These are phyloP conservation scores for Hibiscus trionum DNA, from an alignment of 345 rosid species.

Conservation along the genomic window DNA sequence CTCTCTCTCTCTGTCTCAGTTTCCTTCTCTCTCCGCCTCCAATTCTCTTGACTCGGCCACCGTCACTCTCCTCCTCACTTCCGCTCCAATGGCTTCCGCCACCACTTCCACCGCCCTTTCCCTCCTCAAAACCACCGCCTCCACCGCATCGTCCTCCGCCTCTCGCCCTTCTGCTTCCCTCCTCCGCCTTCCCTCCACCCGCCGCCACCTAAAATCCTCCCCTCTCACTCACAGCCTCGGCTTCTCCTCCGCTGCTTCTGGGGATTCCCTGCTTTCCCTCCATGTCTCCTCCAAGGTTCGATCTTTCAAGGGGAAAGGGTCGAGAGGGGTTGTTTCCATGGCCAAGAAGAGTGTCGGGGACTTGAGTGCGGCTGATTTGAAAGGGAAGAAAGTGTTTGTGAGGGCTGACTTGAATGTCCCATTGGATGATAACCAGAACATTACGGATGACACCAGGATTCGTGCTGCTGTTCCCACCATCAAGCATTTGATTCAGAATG, in stretches of 20 bases:
- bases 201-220: background rate
- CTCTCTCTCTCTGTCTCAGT: background rate
- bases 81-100: constrained; percentile 13
- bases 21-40: background rate
- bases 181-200: background rate
- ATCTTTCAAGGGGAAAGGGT: background rate
- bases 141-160: background rate
- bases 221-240: background rate
- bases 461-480: background rate
- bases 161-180: background rate
- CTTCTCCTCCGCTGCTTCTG: background rate
- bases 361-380: background rate
- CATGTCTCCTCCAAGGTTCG: background rate
- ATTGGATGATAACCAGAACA: background rate
- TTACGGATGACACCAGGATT: background rate
- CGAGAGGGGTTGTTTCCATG: background rate
- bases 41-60: background rate
- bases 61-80: background rate
- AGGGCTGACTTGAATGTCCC: background rate
- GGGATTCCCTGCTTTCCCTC: background rate
- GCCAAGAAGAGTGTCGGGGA: background rate
- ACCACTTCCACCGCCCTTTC: background rate
- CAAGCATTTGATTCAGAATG: background rate
- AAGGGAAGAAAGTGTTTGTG: background rate
- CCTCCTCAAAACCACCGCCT: background rate